Percentiles rank a stretch among this genome's conserved stretches.
Evolutionary conservation across 352 stramenopile species (phyloP).

Genomic region (Achlya hypogyna): DNA sequence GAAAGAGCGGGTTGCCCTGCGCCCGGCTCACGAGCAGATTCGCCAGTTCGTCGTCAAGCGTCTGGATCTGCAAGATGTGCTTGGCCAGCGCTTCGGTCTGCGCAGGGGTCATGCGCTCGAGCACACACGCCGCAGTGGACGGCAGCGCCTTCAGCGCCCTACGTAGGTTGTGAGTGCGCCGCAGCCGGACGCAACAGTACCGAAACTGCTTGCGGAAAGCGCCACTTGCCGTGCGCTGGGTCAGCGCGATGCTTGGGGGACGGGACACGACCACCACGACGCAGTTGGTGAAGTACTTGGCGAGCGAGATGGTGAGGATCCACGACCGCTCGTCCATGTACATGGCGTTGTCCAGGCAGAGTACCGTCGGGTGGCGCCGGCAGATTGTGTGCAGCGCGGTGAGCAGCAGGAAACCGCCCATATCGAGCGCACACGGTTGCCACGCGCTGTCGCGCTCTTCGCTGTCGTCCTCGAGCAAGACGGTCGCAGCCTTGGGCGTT

Average conservation of each 20-base stretch:
- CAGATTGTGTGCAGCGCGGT: conserved; percentile 72
- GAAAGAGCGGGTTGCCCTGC: conserved; percentile 77
- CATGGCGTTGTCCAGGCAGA: conserved; percentile 80
- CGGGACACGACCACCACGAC: conserved; percentile 60
- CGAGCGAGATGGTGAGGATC: conserved; percentile 67
- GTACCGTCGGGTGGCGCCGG: conserved; percentile 49
- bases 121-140: conserved; percentile 32
- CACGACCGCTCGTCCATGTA: conserved; percentile 84
- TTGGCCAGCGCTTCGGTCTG: conserved; percentile 56
- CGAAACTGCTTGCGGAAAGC: conserved; percentile 64
- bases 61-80: conserved; percentile 50
- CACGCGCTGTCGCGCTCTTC: conserved; percentile 39
- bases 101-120: conserved; percentile 45
- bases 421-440: conserved; percentile 51
- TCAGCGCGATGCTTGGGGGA: conserved; percentile 50
- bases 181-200: background rate
- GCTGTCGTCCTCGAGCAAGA: background rate
- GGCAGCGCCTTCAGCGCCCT: conserved; percentile 58
- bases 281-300: conserved; percentile 83
- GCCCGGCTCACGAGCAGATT: conserved; percentile 59
- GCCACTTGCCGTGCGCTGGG: conserved; percentile 62
- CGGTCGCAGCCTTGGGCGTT: background rate
- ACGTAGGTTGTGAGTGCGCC: background rate
- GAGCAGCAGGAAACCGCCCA: conserved; percentile 65
- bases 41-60: conserved; percentile 48